phyloP scores from a whole-genome alignment of 495 filamentous ascomycete species.

The Penicillium silybi region DNA sequence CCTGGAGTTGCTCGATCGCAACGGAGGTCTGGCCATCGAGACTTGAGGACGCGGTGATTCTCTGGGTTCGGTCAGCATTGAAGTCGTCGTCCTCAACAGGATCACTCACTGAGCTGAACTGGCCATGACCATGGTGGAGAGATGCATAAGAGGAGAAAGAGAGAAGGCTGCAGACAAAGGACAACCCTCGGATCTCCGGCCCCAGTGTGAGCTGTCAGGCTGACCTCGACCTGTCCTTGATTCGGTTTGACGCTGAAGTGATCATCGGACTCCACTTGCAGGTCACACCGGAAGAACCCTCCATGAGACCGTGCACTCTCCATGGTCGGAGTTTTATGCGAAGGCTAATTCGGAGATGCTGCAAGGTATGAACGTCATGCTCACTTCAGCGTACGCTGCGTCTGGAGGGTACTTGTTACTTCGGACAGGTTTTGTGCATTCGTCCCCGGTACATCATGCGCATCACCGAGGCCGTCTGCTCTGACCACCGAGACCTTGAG shows the following conservation, averaged over 20 bases:
- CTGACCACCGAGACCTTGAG: conserved; percentile 60
- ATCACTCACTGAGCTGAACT: neutral
- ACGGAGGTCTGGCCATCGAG: neutral
- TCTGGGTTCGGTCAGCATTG: neutral
- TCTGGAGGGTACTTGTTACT: neutral
- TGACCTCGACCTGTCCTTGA: neutral
- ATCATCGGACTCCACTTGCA: conserved; percentile 2
- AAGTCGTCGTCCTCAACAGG: neutral
- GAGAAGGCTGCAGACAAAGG: too few species aligned
- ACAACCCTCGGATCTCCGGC: neutral
- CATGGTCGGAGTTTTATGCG: neutral
- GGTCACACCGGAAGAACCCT: neutral
- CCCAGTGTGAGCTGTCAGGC: too few species aligned
- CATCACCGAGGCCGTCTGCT: conserved; percentile 19
- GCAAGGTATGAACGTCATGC: conserved; percentile 1
- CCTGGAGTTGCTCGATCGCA: too few species aligned
- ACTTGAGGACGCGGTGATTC: too few species aligned
- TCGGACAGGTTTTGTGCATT: neutral
- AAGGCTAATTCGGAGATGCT: neutral
- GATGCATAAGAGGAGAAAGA: too few species aligned
- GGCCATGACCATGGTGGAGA: neutral
- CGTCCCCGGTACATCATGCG: conserved; percentile 11
- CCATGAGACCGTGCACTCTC: neutral
- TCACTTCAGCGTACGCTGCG: conserved; percentile 1
- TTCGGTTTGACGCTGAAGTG: neutral